phyloP scores from a whole-genome alignment of 768 basidiomycete species.

The Mycena galericulata region DNA sequence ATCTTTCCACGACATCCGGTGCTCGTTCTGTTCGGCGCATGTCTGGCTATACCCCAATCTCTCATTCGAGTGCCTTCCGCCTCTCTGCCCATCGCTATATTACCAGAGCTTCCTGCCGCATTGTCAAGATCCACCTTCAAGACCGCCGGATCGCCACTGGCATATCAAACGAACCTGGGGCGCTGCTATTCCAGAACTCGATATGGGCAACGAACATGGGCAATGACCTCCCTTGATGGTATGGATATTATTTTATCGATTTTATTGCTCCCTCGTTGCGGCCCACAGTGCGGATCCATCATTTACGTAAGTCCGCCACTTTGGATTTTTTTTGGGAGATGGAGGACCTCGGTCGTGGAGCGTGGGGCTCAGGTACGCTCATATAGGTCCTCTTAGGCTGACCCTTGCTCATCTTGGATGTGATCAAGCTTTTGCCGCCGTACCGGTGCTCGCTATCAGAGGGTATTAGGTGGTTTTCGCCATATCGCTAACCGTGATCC shows the following conservation, averaged over 20 bases:
- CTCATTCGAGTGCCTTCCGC: too few species aligned
- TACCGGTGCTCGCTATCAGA: background rate
- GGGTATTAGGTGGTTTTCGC: background rate
- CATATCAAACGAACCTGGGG: background rate
- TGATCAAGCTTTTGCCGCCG: background rate
- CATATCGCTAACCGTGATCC: background rate
- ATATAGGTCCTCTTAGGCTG: background rate
- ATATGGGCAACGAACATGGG: background rate
- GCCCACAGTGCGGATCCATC: background rate
- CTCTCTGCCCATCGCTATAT: too few species aligned
- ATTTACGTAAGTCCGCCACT: background rate
- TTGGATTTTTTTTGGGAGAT: background rate
- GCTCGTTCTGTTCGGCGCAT: background rate
- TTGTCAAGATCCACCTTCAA: too few species aligned
- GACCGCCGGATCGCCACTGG: background rate
- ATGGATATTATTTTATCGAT: background rate
- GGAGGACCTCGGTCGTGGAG: background rate
- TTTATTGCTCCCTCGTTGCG: slow-evolving; percentile 6
- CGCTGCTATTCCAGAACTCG: background rate
- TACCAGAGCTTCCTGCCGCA: too few species aligned
- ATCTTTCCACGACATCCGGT: background rate
- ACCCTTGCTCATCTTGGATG: background rate
- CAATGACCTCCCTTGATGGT: background rate
- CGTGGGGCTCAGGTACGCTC: background rate
- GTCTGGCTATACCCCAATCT: background rate